Percentiles rank a stretch among this genome's conserved stretches.
These are phyloP conservation scores for Microdochium nivale DNA, from an alignment of 2,329 filamentous ascomycete genomes.

Conservation along the genomic window DNA sequence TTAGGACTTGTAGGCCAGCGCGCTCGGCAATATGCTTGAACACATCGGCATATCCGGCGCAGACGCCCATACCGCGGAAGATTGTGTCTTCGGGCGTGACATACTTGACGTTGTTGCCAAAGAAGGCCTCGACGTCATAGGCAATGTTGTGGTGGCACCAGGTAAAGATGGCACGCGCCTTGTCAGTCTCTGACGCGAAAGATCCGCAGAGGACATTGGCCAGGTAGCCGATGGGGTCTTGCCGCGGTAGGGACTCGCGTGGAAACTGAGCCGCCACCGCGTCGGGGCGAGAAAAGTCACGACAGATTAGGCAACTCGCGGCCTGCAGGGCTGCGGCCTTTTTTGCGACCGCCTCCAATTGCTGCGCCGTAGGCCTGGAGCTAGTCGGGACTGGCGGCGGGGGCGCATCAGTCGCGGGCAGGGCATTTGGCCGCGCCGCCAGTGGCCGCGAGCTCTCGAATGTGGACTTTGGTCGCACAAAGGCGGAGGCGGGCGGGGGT, in stretches of 20 bases:
- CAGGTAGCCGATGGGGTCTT: constrained; percentile 62
- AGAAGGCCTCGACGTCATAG: constrained; percentile 78
- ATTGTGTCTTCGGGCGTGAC: constrained; percentile 68
- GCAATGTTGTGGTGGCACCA: constrained; percentile 93
- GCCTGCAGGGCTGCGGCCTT: constrained; percentile 18
- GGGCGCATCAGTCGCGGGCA: constrained; percentile 21
- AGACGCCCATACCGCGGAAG: constrained; percentile 73
- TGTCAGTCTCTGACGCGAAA: constrained; percentile 78
- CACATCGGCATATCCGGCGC: constrained; percentile 80
- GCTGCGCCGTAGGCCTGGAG: constrained; percentile 41
- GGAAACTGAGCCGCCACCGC: constrained; percentile 70
- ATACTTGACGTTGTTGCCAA: constrained; percentile 57
- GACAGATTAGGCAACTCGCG: constrained; percentile 62
- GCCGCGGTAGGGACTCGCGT: constrained; percentile 56
- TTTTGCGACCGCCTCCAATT: constrained; percentile 36
- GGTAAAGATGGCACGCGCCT: constrained; percentile 84
- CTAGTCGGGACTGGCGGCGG: constrained; percentile 44
- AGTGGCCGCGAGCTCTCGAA: constrained; percentile 10
- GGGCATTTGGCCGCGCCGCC: constrained; percentile 7
- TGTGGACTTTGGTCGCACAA: constrained; percentile 18
- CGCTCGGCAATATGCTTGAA: constrained; percentile 71
- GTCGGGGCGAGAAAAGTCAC: constrained; percentile 82
- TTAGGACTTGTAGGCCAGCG: constrained; percentile 69
- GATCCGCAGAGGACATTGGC: constrained; percentile 69
- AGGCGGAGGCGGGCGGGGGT: constrained; percentile 25